Evolutionary conservation across 345 rosid genomes (phyloP).

Genomic region (Eucalyptus decipiens): DNA sequence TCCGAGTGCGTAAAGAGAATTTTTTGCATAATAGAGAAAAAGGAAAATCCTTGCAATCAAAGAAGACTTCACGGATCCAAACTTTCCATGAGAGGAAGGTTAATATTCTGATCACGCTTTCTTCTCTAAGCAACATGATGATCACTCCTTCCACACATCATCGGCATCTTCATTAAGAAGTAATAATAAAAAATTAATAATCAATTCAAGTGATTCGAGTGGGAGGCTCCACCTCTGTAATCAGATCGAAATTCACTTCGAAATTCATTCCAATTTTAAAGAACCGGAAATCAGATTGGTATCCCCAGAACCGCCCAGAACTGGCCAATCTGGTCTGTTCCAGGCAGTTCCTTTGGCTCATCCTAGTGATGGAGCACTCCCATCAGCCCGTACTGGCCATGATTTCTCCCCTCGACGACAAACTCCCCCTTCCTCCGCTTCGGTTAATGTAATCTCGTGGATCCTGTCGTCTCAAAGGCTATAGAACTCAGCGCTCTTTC

Average conservation of each 20-base stretch:
- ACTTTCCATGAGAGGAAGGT: background rate
- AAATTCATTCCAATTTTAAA: background rate
- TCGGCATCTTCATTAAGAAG: background rate
- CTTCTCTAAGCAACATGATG: background rate
- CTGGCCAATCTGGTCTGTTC: fast-evolving
- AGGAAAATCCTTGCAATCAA: background rate
- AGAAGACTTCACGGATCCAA: background rate
- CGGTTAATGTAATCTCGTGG: background rate
- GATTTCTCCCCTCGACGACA: background rate
- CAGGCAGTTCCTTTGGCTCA: background rate
- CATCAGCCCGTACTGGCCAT: background rate
- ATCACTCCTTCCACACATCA: background rate
- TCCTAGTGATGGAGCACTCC: background rate
- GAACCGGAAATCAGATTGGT: background rate
- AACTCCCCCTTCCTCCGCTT: background rate
- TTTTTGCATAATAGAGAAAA: background rate
- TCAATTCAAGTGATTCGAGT: no score
- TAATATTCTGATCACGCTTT: background rate
- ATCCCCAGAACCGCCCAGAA: fast-evolving
- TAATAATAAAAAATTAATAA: no score
- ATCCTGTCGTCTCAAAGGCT: background rate
- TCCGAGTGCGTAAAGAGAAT: background rate
- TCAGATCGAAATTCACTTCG: background rate
- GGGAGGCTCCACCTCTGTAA: no score
- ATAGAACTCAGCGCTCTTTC: background rate